Base-by-base conservation (phyloP, 306 rosid species). In the Pachyrhizus erosus region DNA sequence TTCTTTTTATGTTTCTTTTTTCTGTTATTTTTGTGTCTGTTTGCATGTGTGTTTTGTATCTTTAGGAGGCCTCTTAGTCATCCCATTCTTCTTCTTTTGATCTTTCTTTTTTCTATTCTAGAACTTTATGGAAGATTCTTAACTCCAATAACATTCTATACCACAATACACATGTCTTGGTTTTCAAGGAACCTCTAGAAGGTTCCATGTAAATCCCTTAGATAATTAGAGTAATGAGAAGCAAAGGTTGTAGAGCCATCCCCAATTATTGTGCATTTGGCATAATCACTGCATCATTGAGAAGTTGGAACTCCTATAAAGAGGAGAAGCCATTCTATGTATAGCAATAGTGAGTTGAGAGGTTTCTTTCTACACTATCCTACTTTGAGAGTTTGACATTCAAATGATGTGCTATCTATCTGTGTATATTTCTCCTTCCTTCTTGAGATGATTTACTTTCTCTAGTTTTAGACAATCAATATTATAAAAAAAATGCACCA, bases 121-220 rank as follows among this genome's bases (percentile, higher is more conserved):
- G 21, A 62, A 27, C 40, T 3, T 5, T 17, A 27, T 6, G 43
- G 20, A 62, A 7, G 43, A 12, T 29, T 15, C 17, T 26, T 29
- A 21, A 62, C n/a, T n/a, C n/a, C n/a, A n/a, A n/a, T n/a, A 62
- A 29, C 70, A 64, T 33, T 64, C 70, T 64, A 62, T 17, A 62
- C 21, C 21, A 62, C 17, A 27, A 33, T n/a, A n/a, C n/a, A 7
- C 1, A 5, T 15, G 23, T 14, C 68, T 29, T 26, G 40, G 68
- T 61, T 61, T 20, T 61, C 39, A 61, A 61, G 68, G 18, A 29
- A 61, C 20, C 68, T 26, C 40, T 61, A 15, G 39, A 61, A 61
- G 20, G 20, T 61, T 61, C 20, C 21, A 31, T 27, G 23, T 8
- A 62, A 12, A 14, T 61, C 20, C 18, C 33, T 62, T 14, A 20